Evolutionary conservation across 2,329 filamentous ascomycete genomes (phyloP).

Genomic region (Cladosporium sphaerospermum): DNA sequence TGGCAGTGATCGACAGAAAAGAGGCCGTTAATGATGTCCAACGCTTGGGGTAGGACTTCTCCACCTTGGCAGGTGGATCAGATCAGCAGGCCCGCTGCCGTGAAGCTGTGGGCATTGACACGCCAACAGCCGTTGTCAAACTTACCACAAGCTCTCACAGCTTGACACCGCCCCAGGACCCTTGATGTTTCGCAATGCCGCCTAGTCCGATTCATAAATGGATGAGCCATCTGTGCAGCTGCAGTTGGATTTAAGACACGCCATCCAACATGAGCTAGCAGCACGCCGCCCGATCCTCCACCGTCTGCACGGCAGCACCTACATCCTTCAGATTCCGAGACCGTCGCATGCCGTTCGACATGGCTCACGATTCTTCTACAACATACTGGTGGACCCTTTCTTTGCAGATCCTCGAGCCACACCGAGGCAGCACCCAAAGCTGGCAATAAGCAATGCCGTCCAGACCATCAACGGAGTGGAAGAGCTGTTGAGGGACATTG

Average conservation of each 20-base stretch:
- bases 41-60: too few relatives aligned
- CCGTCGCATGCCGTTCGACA: constrained; percentile 40
- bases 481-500: constrained; percentile 45
- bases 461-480: constrained; percentile 47
- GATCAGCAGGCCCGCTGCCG: background rate
- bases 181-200: background rate
- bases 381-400: constrained; percentile 62
- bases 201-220: constrained; percentile 6
- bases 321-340: constrained; percentile 58
- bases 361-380: constrained; percentile 49
- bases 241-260: constrained; percentile 36
- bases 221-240: constrained; percentile 35
- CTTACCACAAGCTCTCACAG: background rate
- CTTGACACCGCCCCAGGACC: background rate
- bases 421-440: too few relatives aligned
- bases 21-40: too few relatives aligned
- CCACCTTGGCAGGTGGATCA: too few relatives aligned
- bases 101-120: constrained; percentile 4
- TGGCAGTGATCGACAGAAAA: too few relatives aligned
- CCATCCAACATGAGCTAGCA: constrained; percentile 35
- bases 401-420: constrained; percentile 40
- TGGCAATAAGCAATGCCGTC: background rate
- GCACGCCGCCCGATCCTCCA: constrained; percentile 50
- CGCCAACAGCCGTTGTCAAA: background rate
- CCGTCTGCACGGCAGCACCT: constrained; percentile 63